These are phyloP conservation scores for Oryza longistaminata DNA, from an alignment of 176 grass and related monocot species.

Conservation along the genomic window DNA sequence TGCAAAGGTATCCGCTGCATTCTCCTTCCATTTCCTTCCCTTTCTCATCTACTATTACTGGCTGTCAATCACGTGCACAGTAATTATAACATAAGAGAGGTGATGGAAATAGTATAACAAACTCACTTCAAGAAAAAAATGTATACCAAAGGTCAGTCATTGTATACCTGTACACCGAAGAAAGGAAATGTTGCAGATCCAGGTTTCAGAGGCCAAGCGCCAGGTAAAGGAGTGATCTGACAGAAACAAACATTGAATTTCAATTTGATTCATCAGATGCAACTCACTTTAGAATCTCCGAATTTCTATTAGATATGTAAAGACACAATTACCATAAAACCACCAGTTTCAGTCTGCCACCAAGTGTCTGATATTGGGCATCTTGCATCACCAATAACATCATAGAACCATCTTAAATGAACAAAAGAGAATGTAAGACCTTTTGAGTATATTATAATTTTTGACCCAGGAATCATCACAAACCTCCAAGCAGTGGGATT, in stretches of 20 bases:
- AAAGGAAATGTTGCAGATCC: conserved; percentile 96
- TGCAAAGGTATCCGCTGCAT: conserved; percentile 98
- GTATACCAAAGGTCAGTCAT: neutral
- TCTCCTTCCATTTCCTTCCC: conserved; percentile 81
- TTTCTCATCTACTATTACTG: conserved; percentile 93
- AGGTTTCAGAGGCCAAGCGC: conserved; percentile 93
- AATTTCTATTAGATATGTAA: neutral
- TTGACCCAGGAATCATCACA: conserved; percentile 27
- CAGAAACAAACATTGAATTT: conserved; percentile 32
- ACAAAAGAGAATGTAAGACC: conserved; percentile 27
- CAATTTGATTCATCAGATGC: neutral
- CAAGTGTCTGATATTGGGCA: conserved; percentile 98
- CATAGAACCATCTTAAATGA: conserved; percentile 82
- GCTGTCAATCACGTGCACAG: conserved; percentile 46
- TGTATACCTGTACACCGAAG: conserved; percentile 85
- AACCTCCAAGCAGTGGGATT: conserved; percentile 99
- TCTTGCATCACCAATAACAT: conserved; percentile 78
- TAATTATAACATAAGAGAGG: conserved; percentile 9
- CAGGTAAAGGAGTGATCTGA: conserved; percentile 93
- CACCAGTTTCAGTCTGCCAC: conserved; percentile 99
- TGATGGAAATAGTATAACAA: neutral
- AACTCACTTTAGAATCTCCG: neutral
- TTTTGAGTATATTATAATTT: conserved; percentile 21
- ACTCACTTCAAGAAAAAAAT: neutral
- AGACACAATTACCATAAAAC: conserved; percentile 82